Evolutionary conservation across 2,329 filamentous ascomycete genomes (phyloP), one percentile per base, ranked within the genome.

Genomic region (Ceratocystis alfenasii): DNA sequence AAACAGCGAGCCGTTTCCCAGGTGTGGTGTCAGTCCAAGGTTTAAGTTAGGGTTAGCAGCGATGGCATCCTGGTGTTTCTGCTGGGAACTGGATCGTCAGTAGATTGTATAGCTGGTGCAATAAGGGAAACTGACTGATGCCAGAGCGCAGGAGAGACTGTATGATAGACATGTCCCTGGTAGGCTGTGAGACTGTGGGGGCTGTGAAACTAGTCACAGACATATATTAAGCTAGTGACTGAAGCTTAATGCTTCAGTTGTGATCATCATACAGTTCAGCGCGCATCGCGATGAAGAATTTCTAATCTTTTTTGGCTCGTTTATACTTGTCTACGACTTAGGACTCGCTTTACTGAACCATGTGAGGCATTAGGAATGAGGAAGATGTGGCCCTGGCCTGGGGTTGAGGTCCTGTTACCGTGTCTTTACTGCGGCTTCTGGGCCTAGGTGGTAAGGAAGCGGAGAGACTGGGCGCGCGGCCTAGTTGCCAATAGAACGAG

Each of bases 191-290:
- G 55, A 36, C 55, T 33, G 17, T 5, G 36, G 36, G 36, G 28
- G 15, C n/a, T 10, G 3, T 59, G 55, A 59, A 59, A 59, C 48
- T 25, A 53, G 10, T 28, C 48, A 15, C 28, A 36, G 55, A 28
- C 17, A 15, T 36, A 17, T 22, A 53, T 3, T 2, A 53, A 10
- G 48, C 17, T 53, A 25, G 17, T 3, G 55, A 10, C 15, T 8
- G 15, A 7, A 59, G 30, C 15, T n/a, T 22, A 20, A 59, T 36
- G 55, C 55, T 59, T 59, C 55, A 59, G 55, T 36, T 30, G 30
- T 59, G 55, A 59, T 59, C 8, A 59, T 59, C 55, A 59, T 4
- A 59, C 55, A 59, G 17, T 36, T 53, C 5, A 25, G 25, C 30
- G 55, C 28, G 33, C 55, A 59, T 59, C 55, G 10, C 55, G 6